Base-by-base conservation (phyloP, 352 stramenopile genomes). In the Pythium angustatum region DNA sequence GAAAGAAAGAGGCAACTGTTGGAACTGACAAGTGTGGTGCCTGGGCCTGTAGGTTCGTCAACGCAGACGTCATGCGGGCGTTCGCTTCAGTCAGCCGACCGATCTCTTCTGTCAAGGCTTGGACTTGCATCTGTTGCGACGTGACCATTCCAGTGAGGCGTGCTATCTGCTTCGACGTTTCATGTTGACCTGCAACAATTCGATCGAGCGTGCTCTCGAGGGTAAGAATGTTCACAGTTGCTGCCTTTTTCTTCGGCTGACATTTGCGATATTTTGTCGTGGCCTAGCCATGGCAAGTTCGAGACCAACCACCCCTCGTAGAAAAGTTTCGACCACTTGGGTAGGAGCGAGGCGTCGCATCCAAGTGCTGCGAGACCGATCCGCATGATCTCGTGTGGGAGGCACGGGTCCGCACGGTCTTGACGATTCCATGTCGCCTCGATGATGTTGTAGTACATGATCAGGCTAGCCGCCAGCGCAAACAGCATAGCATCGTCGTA, bases 401-500 rank as follows among this genome's bases (percentile, higher is more conserved):
- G 15, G 9, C 9, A 41, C 9, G 34, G 34, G 34, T 9, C 34
- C 15, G 34, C n/a, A 15, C 9, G 34, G 34, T 15, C 34, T 41
- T 9, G 34, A 9, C 34, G 43, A 50, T 22, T 27, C n/a, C 47
- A 19, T 10, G 26, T 24, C 14, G 7, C 6, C 33, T 54, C 24
- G 14, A 54, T n/a, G 8, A 12, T 34, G n/a, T 54, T 28, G 21
- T 34, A 34, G 21, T 15, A 54, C 10, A 54, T 24, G 47, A 54
- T 24, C 21, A 54, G 15, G 24, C 47, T 54, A 24, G 47, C n/a
- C 15, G 47, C 26, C 9, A 54, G 47, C 15, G 24, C 47, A 15
- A 34, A 33, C 8, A 54, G 24, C 10, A 54, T 34, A n/a, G 12
- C 47, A 34, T 54, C 47, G n/a, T 54, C 47, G 26, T 54, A 54